A percentile compares a stretch with the other conserved stretches of the same genome.
Evolutionary conservation across 164 flowering plant species (phyloP).

Genomic region (Aristolochia fimbriata): DNA sequence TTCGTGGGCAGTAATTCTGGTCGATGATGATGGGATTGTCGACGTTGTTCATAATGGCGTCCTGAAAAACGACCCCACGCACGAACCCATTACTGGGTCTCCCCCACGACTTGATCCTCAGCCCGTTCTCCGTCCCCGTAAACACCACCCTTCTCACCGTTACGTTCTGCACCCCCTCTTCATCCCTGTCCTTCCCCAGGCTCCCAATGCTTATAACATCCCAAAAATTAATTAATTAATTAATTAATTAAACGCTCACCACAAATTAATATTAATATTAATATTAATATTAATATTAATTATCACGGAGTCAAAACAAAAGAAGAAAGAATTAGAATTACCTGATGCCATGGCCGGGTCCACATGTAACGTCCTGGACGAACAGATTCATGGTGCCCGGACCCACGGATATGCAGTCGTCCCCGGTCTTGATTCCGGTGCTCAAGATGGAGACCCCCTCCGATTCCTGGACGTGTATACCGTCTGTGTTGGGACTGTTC

Average conservation of each 20-base stretch:
- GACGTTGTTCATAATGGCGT: conserved; percentile 18
- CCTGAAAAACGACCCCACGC: conserved; percentile 13
- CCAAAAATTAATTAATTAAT: no score
- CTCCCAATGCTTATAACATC: conserved; percentile 26
- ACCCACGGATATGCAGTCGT: conserved; percentile 28
- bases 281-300: no score
- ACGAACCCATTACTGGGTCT: conserved; percentile 27
- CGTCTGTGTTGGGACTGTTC: conserved; percentile 28
- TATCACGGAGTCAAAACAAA: no score
- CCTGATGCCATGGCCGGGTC: conserved; percentile 33
- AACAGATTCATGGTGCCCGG: conserved; percentile 19
- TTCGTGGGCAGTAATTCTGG: conserved; percentile 22
- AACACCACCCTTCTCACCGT: conserved; percentile 15
- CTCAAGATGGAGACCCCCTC: conserved; percentile 11
- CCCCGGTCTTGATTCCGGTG: conserved; percentile 18
- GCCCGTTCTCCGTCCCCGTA: conserved; percentile 21
- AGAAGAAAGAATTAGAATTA: background rate
- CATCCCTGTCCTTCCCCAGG: conserved; percentile 12
- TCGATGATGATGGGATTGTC: conserved; percentile 24
- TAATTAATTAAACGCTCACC: no score
- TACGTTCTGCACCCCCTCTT: conserved; percentile 24
- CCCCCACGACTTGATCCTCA: conserved; percentile 29
- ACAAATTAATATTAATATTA: no score
- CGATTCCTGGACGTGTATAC: conserved; percentile 20
- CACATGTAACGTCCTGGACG: conserved; percentile 14